Conservation (phyloP, 2,329 filamentous ascomycete species). For the Fusarium buharicum region DNA sequence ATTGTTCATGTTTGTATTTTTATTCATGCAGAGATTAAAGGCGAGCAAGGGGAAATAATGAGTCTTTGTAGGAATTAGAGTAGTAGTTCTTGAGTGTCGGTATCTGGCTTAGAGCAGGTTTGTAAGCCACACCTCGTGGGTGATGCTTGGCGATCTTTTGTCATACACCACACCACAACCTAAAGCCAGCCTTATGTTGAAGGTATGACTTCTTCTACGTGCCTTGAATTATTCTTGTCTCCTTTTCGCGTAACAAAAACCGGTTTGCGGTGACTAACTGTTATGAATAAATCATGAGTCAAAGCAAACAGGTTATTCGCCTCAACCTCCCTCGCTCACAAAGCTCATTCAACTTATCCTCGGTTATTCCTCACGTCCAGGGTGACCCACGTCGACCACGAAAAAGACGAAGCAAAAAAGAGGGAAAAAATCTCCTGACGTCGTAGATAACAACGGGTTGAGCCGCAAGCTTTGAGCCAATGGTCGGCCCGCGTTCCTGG, state of each 20-base stretch:
- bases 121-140: background rate
- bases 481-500: slow-evolving; percentile 12
- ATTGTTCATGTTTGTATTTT: background rate
- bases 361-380: slow-evolving; percentile 36
- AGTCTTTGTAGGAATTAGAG: rapidly evolving
- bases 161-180: slow-evolving; percentile 9
- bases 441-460: slow-evolving; percentile 29
- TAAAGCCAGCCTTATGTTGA: slow-evolving; percentile 19
- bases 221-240: background rate
- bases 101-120: background rate
- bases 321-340: background rate
- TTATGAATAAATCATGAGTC: background rate
- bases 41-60: no score
- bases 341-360: slow-evolving; percentile 36
- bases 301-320: background rate
- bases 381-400: slow-evolving; percentile 22
- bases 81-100: rapidly evolving
- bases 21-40: no score
- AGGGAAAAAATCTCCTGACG: slow-evolving; percentile 38
- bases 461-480: slow-evolving; percentile 37
- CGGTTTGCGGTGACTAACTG: slow-evolving; percentile 1
- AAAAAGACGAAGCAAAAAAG: background rate
- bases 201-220: background rate
- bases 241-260: background rate
- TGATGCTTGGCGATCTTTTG: slow-evolving; percentile 29